phyloP scores from a whole-genome alignment of 116 monocot genomes.

The Phalaenopsis hybrid region DNA sequence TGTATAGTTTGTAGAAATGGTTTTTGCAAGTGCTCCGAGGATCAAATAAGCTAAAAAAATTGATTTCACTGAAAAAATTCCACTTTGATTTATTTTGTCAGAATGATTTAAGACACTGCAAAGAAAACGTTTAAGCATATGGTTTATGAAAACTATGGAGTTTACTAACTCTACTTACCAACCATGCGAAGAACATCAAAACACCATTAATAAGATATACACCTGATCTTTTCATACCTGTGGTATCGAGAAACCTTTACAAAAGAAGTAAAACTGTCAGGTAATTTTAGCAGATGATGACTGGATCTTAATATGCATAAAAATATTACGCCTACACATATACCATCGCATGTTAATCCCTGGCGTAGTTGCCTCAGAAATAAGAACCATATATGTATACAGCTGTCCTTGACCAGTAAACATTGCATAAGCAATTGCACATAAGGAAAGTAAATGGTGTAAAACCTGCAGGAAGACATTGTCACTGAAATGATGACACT shows the following conservation, averaged over 20 bases:
- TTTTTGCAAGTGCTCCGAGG: too few relatives aligned
- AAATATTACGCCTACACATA: background rate
- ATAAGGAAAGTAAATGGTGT: slow-evolving; percentile 57
- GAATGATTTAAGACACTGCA: too few relatives aligned
- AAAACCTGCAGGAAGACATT: background rate
- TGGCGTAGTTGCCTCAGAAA: slow-evolving; percentile 70
- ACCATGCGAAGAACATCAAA: slow-evolving; percentile 41
- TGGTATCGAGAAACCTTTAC: slow-evolving; percentile 79
- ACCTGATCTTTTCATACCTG: slow-evolving; percentile 64
- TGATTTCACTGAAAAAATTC: too few relatives aligned
- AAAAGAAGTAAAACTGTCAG: background rate
- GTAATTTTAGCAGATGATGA: background rate
- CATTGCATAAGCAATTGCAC: slow-evolving; percentile 62
- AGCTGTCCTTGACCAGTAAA: slow-evolving; percentile 69
- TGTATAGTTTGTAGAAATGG: too few relatives aligned
- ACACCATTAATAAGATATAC: slow-evolving; percentile 6
- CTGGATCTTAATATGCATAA: background rate
- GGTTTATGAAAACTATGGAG: too few relatives aligned
- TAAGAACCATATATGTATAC: slow-evolving; percentile 67
- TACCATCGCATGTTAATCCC: slow-evolving; percentile 50
- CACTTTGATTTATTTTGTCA: too few relatives aligned
- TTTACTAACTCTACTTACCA: slow-evolving; percentile 22
- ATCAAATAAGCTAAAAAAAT: too few relatives aligned
- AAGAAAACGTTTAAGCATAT: too few relatives aligned
- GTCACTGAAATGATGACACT: background rate